phyloP scores from a whole-genome alignment of 768 basidiomycete species.

The Termitomyces sp. region DNA sequence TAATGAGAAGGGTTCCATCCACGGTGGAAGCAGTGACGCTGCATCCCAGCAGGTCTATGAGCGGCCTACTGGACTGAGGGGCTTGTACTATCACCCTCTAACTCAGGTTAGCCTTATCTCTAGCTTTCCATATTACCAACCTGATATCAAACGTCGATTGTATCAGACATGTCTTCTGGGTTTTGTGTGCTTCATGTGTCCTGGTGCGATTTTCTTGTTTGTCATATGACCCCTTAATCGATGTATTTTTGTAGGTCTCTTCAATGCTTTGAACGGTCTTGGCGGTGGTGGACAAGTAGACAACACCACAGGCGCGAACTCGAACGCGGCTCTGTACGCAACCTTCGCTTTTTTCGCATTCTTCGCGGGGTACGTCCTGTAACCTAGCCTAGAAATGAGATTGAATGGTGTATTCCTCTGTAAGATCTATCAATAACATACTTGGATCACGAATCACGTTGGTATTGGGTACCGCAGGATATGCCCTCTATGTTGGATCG shows the following conservation, averaged over 20 bases:
- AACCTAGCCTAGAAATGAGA: background rate
- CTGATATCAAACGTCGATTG: background rate
- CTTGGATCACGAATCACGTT: slow-evolving; percentile 73
- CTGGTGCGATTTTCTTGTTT: slow-evolving; percentile 29
- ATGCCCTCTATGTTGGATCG: slow-evolving; percentile 69
- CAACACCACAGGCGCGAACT: slow-evolving; percentile 59
- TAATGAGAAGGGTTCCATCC: slow-evolving; percentile 14
- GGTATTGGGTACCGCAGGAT: slow-evolving; percentile 68
- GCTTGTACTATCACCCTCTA: slow-evolving; percentile 18
- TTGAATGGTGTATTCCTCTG: background rate
- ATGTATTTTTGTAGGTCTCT: slow-evolving; percentile 48
- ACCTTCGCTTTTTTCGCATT: slow-evolving; percentile 41
- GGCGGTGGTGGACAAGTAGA: slow-evolving; percentile 77
- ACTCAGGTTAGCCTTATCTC: slow-evolving; percentile 14
- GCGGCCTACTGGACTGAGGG: slow-evolving; percentile 17
- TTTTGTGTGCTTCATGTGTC: slow-evolving; percentile 64
- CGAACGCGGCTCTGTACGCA: slow-evolving; percentile 62
- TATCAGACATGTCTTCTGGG: slow-evolving; percentile 51
- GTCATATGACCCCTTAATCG: background rate
- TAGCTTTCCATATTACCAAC: background rate
- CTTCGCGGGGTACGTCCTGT: slow-evolving; percentile 24
- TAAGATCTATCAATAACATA: slow-evolving; percentile 73
- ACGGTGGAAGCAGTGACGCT: slow-evolving; percentile 10
- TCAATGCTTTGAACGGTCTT: slow-evolving; percentile 75
- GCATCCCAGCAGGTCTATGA: slow-evolving; percentile 16